A percentile compares a stretch with the other conserved stretches of the same genome.
phyloP scores from a whole-genome alignment of 2,329 filamentous ascomycete species.

The Cladophialophora immunda region DNA sequence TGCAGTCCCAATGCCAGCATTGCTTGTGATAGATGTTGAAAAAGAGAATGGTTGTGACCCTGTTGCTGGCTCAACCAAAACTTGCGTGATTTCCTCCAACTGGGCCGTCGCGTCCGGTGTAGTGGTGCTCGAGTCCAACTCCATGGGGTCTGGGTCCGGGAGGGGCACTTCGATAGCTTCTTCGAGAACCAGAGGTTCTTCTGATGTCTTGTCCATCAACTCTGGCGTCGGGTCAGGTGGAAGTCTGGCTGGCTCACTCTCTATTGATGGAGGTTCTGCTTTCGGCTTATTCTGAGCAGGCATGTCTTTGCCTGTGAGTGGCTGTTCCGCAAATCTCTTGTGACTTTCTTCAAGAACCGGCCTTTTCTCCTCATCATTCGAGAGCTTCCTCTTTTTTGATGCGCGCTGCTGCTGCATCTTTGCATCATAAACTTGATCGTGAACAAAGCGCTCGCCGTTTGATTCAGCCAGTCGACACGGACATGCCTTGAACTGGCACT shows the following conservation, averaged over 20 bases:
- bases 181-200: slow-evolving; percentile 30
- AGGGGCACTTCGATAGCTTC: slow-evolving; percentile 38
- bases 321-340: neutral
- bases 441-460: slow-evolving; percentile 50
- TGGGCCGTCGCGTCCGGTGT: slow-evolving; percentile 38
- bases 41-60: slow-evolving; percentile 37
- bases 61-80: slow-evolving; percentile 39
- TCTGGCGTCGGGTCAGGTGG: slow-evolving; percentile 30
- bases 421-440: slow-evolving; percentile 49
- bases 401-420: slow-evolving; percentile 29
- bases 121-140: slow-evolving; percentile 28
- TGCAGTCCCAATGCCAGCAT: slow-evolving; percentile 12
- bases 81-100: slow-evolving; percentile 42
- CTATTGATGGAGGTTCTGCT: neutral
- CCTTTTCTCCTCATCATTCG: slow-evolving; percentile 8
- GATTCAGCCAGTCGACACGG: slow-evolving; percentile 57
- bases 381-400: slow-evolving; percentile 35
- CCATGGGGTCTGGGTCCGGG: slow-evolving; percentile 34
- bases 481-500: slow-evolving; percentile 59
- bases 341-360: neutral
- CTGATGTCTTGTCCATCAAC: neutral
- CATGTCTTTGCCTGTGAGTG: neutral
- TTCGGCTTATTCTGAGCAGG: slow-evolving; percentile 3
- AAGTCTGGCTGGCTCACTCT: slow-evolving; percentile 7
- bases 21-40: slow-evolving; percentile 38